phyloP scores from a whole-genome alignment of 148 eudicot species.

The Silene uniflora region DNA sequence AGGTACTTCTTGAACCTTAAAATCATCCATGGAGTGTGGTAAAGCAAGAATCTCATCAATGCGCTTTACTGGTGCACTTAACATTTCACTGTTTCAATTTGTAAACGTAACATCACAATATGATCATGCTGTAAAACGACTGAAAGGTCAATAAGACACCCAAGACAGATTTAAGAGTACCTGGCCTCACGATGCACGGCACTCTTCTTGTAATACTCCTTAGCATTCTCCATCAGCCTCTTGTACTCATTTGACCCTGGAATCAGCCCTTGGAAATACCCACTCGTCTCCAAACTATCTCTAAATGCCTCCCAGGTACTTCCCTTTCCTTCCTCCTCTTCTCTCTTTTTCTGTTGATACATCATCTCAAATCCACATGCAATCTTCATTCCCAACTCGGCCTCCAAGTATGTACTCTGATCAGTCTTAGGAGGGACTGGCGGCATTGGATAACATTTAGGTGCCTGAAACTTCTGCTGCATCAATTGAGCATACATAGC shows the following conservation, averaged over 20 bases:
- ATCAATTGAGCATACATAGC: conserved; percentile 89
- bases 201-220: conserved; percentile 69
- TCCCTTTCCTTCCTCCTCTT: conserved; percentile 78
- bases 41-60: conserved; percentile 83
- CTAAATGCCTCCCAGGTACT: conserved; percentile 70
- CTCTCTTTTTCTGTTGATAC: conserved; percentile 65
- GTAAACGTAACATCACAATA: not conserved
- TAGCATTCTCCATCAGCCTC: conserved; percentile 72
- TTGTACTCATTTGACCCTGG: conserved; percentile 80
- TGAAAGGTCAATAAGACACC: not conserved
- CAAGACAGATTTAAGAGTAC: conserved; percentile 23
- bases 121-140: conserved; percentile 1
- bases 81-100: conserved; percentile 52
- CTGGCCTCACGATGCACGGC: conserved; percentile 59
- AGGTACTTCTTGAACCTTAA: conserved; percentile 55
- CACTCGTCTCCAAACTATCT: conserved; percentile 69
- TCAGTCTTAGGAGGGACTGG: conserved; percentile 63
- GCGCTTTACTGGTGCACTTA: conserved; percentile 70
- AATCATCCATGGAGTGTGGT: conserved; percentile 58
- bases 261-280: conserved; percentile 67
- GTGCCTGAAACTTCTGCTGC: conserved; percentile 91
- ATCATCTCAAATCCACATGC: conserved; percentile 93
- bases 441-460: conserved; percentile 75
- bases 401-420: conserved; percentile 45
- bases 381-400: conserved; percentile 94